Evolutionary conservation across 768 basidiomycete genomes (phyloP), one percentile per base, ranked within the genome.

Genomic region (Leucosporidium creatinivorum): DNA sequence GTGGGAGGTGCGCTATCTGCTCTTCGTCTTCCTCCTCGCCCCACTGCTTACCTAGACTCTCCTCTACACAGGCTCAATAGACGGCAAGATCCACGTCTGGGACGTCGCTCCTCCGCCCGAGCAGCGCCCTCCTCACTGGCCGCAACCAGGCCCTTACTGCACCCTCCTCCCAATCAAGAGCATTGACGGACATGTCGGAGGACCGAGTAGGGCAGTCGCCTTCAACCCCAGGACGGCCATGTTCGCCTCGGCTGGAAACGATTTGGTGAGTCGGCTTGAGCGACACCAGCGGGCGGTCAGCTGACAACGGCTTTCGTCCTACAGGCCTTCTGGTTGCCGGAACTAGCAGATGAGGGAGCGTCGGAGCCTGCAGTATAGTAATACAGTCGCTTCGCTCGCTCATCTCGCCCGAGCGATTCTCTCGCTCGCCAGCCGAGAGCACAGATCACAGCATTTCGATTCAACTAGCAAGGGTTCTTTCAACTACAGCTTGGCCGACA

Each of bases 151-250:
- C 25, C 76, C 80, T 23, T 81, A 81, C 7, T 86, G 85, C 5
- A 76, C 83, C 65, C 78, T 87, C n/a, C 76, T 79, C 58, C 85
- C 86, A 4, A 63, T 83, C 26, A 74, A 80, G 8, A 80, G 76
- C 26, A 77, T 91, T 62, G 89, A 91, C 54, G 91, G 89, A 0
- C 91, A 93, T 76, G 85, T 86, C 7, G 58, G 55, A 1, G 89
- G 89, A 7, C 87, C 90, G 36, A 84, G 87, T 28, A 81, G 96
- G 76, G 92, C 90, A 66, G 89, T 96, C 3, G 85, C 82, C 74
- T 94, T 93, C 77, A 98, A 96, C 77, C 93, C 93, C 12, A 84
- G 89, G 65, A 83, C 84, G 67, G 87, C 87, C 36, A 94, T 97
- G 91, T 82, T 97, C 82, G 86, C 84, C 66, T 85, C 73, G 1